Conservation (phyloP, 768 basidiomycete species). For the Fomitopsis serialis region DNA sequence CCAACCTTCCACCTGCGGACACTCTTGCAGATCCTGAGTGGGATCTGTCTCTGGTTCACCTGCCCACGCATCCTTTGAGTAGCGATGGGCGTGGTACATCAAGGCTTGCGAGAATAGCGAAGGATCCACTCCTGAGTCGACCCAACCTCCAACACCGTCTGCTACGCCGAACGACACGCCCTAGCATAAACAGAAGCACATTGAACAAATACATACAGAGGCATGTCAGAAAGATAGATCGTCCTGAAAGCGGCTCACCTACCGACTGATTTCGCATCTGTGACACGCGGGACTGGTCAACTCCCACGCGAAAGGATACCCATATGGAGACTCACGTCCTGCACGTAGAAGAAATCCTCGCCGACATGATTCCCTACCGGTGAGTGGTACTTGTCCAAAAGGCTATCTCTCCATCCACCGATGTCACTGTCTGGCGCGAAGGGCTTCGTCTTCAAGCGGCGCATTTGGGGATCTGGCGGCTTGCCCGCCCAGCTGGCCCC, state of each 20-base stretch:
- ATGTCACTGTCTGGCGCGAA: slow-evolving; percentile 56
- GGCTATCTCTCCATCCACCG: slow-evolving; percentile 66
- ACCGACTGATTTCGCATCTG: slow-evolving; percentile 81
- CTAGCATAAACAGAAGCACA: slow-evolving; percentile 30
- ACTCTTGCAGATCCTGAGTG: slow-evolving; percentile 63
- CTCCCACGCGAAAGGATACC: not conserved
- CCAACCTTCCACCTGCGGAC: slow-evolving; percentile 64
- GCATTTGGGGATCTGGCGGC: slow-evolving; percentile 35
- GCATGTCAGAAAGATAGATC: not conserved
- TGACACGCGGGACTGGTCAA: not conserved
- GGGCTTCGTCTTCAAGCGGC: slow-evolving; percentile 33
- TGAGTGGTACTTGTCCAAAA: slow-evolving; percentile 34
- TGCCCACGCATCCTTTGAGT: slow-evolving; percentile 69
- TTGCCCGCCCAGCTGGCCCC: slow-evolving; percentile 79
- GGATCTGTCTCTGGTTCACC: slow-evolving; percentile 83
- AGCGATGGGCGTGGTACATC: slow-evolving; percentile 81
- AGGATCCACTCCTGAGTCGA: slow-evolving; percentile 76
- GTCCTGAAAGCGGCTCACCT: slow-evolving; percentile 30
- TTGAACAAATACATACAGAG: slow-evolving; percentile 10
- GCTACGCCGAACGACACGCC: slow-evolving; percentile 80
- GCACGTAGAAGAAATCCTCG: slow-evolving; percentile 64
- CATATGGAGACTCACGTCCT: slow-evolving; percentile 47
- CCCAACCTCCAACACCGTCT: slow-evolving; percentile 94
- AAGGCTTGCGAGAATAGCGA: slow-evolving; percentile 87
- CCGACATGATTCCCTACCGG: slow-evolving; percentile 39